phyloP scores from a whole-genome alignment of 1,284 basidiomycete genomes.

The Ceratobasidium theobromae region DNA sequence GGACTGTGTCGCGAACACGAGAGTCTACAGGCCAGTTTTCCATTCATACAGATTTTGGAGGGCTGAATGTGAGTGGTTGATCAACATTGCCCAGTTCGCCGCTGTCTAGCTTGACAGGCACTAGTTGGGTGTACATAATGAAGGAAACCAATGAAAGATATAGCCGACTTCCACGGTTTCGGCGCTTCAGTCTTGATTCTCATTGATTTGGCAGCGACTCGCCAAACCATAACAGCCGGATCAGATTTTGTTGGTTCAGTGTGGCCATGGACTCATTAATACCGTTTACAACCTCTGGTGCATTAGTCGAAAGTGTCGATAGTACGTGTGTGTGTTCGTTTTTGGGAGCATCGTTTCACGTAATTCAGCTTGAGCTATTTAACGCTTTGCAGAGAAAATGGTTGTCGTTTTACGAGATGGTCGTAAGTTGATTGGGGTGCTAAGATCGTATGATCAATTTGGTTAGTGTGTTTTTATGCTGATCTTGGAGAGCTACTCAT shows the following conservation, averaged over 20 bases:
- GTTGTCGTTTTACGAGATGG: conserved; percentile 95
- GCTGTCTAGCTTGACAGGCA: neutral
- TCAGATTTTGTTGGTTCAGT: neutral
- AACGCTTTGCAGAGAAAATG: conserved; percentile 82
- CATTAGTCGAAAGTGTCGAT: conserved; percentile 96
- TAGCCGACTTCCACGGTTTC: conserved; percentile 10
- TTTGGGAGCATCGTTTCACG: conserved; percentile 11
- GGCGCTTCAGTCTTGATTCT: conserved; percentile 6
- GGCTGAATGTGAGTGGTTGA: neutral
- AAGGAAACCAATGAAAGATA: neutral
- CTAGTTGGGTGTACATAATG: conserved; percentile 1
- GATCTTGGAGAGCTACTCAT: neutral
- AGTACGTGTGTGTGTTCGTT: conserved; percentile 73
- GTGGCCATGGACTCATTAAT: conserved; percentile 86
- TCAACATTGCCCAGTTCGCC: conserved; percentile 11
- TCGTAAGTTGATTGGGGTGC: conserved; percentile 91
- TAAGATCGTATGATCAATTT: conserved; percentile 98
- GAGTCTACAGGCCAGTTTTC: conserved; percentile 22
- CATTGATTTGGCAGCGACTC: neutral
- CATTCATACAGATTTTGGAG: conserved; percentile 6
- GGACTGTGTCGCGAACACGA: neutral
- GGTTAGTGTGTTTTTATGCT: conserved; percentile 58
- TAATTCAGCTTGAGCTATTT: conserved; percentile 16
- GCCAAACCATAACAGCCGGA: neutral
- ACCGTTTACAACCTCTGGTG: conserved; percentile 95